Conservation (phyloP, 441 rosid genomes). For the Pelargonium cotyledonis region DNA sequence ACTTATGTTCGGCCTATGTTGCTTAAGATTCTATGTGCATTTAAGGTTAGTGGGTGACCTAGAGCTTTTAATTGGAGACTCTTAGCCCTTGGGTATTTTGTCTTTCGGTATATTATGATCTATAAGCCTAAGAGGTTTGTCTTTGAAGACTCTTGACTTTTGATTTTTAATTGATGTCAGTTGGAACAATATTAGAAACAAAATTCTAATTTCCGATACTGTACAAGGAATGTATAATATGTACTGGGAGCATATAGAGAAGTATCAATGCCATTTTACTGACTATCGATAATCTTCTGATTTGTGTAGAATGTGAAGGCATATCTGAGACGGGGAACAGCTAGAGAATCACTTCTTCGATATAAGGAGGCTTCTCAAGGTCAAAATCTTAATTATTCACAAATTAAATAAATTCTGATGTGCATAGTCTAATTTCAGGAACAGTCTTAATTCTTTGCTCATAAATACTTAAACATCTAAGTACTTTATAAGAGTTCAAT, state of each 20-base stretch:
- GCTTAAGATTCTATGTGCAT: not conserved
- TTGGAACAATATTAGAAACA: no score
- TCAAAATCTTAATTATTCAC: conserved; percentile 19
- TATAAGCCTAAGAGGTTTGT: no score
- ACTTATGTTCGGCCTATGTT: not conserved
- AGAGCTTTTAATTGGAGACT: not conserved
- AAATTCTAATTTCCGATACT: not conserved
- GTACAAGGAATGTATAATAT: conserved; percentile 1
- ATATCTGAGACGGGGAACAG: conserved; percentile 87
- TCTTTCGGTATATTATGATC: no score
- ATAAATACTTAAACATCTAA: not conserved
- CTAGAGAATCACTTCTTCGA: conserved; percentile 71
- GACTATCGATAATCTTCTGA: conserved; percentile 6
- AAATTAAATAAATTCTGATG: not conserved
- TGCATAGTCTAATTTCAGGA: not conserved
- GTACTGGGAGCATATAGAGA: not conserved
- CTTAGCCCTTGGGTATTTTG: no score
- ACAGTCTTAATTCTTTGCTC: not conserved
- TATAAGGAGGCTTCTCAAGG: conserved; percentile 85
- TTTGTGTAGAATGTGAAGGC: conserved; percentile 82
- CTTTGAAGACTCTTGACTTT: not conserved
- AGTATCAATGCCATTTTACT: not conserved
- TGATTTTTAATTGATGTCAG: no score
- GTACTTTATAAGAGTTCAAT: not conserved
- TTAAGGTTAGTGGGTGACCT: not conserved